phyloP scores from a whole-genome alignment of 2,329 filamentous ascomycete species.

The Chaetomium sp. region DNA sequence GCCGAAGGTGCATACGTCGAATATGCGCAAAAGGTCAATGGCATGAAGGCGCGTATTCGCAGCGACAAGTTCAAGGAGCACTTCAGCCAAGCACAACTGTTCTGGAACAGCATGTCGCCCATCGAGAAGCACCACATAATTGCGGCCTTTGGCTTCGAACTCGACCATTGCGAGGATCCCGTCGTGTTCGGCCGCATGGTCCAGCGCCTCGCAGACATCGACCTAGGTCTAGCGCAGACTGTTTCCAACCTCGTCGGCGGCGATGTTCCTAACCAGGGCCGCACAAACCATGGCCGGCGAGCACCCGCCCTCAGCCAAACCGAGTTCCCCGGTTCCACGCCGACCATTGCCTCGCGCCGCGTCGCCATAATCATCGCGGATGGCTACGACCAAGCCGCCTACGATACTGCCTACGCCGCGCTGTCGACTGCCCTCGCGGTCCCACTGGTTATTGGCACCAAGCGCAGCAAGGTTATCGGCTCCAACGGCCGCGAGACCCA shows the following conservation, averaged over 20 bases:
- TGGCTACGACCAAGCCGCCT: constrained; percentile 63
- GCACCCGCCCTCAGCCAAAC: constrained; percentile 63
- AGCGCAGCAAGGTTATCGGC: constrained; percentile 59
- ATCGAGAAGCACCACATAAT: constrained; percentile 60
- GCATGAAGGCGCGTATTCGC: constrained; percentile 63
- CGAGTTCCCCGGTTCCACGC: constrained; percentile 56
- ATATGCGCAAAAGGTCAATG: constrained; percentile 57
- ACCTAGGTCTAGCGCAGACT: constrained; percentile 59
- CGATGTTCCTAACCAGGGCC: constrained; percentile 45
- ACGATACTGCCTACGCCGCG: constrained; percentile 58
- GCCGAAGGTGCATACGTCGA: constrained; percentile 64
- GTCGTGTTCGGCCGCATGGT: constrained; percentile 67
- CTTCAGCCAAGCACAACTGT: constrained; percentile 70
- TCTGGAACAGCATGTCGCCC: constrained; percentile 69
- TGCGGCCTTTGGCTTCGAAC: constrained; percentile 59
- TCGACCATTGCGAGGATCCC: constrained; percentile 76
- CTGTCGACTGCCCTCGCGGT: constrained; percentile 57
- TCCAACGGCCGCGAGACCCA: constrained; percentile 44
- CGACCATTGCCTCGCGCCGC: constrained; percentile 64
- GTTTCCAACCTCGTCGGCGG: constrained; percentile 67
- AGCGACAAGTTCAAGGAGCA: constrained; percentile 74
- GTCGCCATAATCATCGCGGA: constrained; percentile 73
- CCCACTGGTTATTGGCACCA: constrained; percentile 65
- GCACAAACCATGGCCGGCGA: constrained; percentile 59
- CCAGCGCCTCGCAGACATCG: constrained; percentile 64